Conservation (phyloP, 1,284 basidiomycete genomes). For the Ganoderma lingzhi region DNA sequence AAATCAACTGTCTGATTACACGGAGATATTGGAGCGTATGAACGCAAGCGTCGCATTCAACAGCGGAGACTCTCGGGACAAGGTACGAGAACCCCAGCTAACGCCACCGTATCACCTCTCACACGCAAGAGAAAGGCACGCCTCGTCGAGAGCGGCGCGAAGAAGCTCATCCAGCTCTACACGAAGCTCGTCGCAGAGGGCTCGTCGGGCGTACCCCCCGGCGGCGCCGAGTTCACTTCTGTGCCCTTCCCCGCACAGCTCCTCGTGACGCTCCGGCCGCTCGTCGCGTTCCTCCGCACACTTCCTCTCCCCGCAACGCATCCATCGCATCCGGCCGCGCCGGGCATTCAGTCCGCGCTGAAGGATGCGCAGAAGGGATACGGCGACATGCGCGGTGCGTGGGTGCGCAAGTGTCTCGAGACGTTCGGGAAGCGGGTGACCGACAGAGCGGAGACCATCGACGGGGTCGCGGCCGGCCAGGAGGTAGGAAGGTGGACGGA, state of each 20-base stretch:
- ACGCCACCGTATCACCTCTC: conserved; percentile 7
- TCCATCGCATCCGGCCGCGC: conserved; percentile 78
- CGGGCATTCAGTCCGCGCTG: conserved; percentile 66
- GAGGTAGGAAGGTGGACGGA: conserved; percentile 77
- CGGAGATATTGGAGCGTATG: conserved; percentile 74
- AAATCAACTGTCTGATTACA: conserved; percentile 68
- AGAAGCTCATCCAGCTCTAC: conserved; percentile 80
- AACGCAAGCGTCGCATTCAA: conserved; percentile 85
- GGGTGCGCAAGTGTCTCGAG: conserved; percentile 78
- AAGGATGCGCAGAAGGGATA: conserved; percentile 82
- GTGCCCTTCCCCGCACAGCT: conserved; percentile 63
- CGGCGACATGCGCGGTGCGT: conserved; percentile 83
- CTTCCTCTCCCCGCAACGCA: conserved; percentile 79
- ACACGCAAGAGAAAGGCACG: conserved; percentile 58
- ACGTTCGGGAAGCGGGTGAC: conserved; percentile 70
- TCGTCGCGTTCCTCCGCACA: conserved; percentile 73
- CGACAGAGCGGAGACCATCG: conserved; percentile 70
- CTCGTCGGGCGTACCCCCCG: conserved; percentile 73
- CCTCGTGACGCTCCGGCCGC: conserved; percentile 61
- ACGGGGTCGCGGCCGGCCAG: conserved; percentile 66
- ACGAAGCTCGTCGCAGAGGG: conserved; percentile 84
- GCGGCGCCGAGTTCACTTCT: conserved; percentile 62
- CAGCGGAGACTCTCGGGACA: conserved; percentile 64
- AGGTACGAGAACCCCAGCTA: conserved; percentile 48
- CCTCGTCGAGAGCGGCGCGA: conserved; percentile 80